Evolutionary conservation across 2,329 filamentous ascomycete species (phyloP).

Genomic region (Ascochyta viciae-villosae): DNA sequence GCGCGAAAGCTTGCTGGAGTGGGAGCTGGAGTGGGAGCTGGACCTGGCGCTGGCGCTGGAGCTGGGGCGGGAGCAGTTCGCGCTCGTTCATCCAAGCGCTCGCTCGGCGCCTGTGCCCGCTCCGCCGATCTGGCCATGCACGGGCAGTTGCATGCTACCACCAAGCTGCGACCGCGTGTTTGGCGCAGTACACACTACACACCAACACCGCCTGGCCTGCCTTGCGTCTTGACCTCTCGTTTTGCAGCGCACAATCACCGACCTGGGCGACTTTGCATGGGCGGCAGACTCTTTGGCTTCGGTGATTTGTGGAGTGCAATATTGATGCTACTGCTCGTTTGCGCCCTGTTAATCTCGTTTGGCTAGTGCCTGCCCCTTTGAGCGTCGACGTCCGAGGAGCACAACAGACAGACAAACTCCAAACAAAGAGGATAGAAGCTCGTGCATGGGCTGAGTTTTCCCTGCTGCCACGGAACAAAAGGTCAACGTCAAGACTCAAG

Average conservation of each 20-base stretch:
- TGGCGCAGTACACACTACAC: slow-evolving; percentile 9
- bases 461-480: no score
- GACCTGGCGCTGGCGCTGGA: neutral
- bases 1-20: neutral
- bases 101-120: slow-evolving; percentile 9
- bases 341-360: slow-evolving; percentile 39
- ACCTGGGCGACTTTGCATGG: no score
- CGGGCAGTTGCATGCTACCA: slow-evolving; percentile 6
- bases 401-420: slow-evolving; percentile 10
- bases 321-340: slow-evolving; percentile 21
- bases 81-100: neutral
- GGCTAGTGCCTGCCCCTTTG: slow-evolving; percentile 21
- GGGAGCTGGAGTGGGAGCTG: neutral
- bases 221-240: neutral
- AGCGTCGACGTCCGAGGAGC: slow-evolving; percentile 2
- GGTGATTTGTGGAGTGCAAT: slow-evolving; percentile 20
- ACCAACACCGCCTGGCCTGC: neutral
- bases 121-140: slow-evolving; percentile 14
- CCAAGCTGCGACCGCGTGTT: slow-evolving; percentile 4
- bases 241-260: neutral
- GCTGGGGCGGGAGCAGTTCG: neutral
- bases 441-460: neutral
- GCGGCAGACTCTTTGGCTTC: neutral
- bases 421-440: slow-evolving; percentile 8
- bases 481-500: no score